Conservation (phyloP, 225 moss, liverwort and hornwort species). For the Anthoceros angustus region DNA sequence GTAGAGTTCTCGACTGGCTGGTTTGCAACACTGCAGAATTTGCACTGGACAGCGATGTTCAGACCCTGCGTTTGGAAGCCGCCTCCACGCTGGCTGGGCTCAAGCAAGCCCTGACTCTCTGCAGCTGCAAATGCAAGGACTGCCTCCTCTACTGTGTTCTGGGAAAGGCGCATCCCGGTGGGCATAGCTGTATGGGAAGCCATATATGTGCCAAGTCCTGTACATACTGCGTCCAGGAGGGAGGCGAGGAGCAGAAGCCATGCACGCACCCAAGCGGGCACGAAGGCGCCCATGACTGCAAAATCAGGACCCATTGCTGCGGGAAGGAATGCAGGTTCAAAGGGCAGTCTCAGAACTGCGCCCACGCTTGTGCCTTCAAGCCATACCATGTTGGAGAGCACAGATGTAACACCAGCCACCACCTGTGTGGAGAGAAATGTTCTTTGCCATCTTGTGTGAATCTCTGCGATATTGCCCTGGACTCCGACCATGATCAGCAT, state of each 20-base stretch:
- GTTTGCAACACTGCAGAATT: constrained; percentile 25
- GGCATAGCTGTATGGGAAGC: constrained; percentile 25
- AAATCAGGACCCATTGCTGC: constrained; percentile 21
- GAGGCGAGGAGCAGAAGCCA: background rate
- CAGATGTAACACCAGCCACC: constrained; percentile 26
- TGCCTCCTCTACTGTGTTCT: constrained; percentile 17
- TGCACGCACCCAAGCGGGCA: constrained; percentile 27
- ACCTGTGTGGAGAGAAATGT: constrained; percentile 20
- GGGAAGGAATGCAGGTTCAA: constrained; percentile 7
- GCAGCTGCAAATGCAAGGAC: constrained; percentile 20
- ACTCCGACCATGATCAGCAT: constrained; percentile 16
- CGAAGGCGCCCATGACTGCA: constrained; percentile 26
- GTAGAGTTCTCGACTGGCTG: constrained; percentile 28
- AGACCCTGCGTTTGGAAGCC: constrained; percentile 26
- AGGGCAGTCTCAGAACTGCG: constrained; percentile 21
- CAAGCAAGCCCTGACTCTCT: constrained; percentile 17
- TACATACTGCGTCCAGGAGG: constrained; percentile 27
- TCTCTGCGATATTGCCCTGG: constrained; percentile 18
- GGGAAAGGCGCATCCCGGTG: constrained; percentile 25
- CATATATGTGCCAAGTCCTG: constrained; percentile 30
- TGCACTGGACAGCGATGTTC: constrained; percentile 29
- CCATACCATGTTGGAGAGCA: constrained; percentile 20
- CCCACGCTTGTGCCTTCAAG: constrained; percentile 13
- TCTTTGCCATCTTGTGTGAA: constrained; percentile 20
- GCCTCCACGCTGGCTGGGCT: constrained; percentile 13